Conservation (phyloP, 352 stramenopile species). For the Phytophthora megakarya region DNA sequence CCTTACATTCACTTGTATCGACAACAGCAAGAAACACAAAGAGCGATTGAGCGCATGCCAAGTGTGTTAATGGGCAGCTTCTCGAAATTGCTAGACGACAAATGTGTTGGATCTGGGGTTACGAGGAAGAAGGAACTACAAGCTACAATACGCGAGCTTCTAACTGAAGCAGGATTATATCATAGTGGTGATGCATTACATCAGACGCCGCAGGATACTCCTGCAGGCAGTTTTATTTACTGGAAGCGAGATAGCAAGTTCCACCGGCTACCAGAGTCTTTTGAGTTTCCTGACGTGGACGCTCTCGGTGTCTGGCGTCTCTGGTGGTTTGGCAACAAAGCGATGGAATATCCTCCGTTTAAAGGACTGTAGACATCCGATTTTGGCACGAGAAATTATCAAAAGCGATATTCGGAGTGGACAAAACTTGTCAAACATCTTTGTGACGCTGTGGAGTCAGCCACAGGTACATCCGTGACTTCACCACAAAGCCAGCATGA, state of each 20-base stretch:
- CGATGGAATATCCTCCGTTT: conserved; percentile 4
- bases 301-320: conserved; percentile 2
- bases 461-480: neutral
- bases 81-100: conserved; percentile 12
- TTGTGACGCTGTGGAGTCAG: neutral
- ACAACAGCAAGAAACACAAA: conserved; percentile 5
- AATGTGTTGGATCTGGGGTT: neutral
- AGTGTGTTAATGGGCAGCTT: conserved; percentile 8
- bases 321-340: conserved; percentile 7
- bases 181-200: neutral
- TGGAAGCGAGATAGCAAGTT: conserved; percentile 4
- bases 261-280: conserved; percentile 7
- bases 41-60: conserved; percentile 9
- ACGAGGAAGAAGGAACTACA: conserved; percentile 5
- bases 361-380: conserved; percentile 8
- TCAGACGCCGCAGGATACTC: too few species aligned
- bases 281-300: conserved; percentile 1
- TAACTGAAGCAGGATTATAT: conserved; percentile 2
- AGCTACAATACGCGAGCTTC: conserved; percentile 4
- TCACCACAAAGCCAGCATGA: neutral
- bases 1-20: conserved; percentile 7
- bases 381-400: conserved; percentile 2
- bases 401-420: conserved; percentile 17
- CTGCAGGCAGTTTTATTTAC: too few species aligned
- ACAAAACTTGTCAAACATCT: conserved; percentile 2